These are phyloP conservation scores for Aegilops longissima DNA, from an alignment of 176 grass and related monocot genomes.

Conservation along the genomic window DNA sequence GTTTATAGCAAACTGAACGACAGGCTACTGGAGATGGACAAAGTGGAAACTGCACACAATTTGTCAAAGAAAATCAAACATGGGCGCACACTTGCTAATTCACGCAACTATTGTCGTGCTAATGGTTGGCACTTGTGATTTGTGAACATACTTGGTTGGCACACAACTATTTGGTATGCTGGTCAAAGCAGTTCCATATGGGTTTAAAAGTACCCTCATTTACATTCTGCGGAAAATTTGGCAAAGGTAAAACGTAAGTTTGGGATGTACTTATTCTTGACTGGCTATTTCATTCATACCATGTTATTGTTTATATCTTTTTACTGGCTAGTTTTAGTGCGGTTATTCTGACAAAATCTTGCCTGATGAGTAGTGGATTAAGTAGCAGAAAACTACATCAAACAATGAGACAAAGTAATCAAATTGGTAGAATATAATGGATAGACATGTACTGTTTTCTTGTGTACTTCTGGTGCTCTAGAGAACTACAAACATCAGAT, in stretches of 20 bases:
- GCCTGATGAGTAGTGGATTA: neutral
- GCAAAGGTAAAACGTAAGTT: neutral
- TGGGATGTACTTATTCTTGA: neutral
- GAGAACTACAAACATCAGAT: neutral
- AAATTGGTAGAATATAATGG: neutral
- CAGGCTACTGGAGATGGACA: constrained; percentile 81
- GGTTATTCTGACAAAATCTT: neutral
- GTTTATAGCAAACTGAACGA: constrained; percentile 82
- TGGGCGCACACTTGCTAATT: constrained; percentile 49
- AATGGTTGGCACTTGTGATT: constrained; percentile 88
- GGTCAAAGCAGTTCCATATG: neutral
- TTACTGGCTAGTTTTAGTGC: too few species aligned
- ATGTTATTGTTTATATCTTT: too few species aligned
- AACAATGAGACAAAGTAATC: neutral
- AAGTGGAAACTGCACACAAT: constrained; percentile 73
- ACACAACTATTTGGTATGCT: neutral
- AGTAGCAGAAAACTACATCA: neutral
- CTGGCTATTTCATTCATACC: neutral
- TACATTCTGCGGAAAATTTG: neutral
- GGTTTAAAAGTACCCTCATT: neutral
- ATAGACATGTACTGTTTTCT: neutral
- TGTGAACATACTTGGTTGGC: neutral
- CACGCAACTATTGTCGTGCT: constrained; percentile 67
- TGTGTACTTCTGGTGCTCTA: neutral
- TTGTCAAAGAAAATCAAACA: constrained; percentile 71